phyloP scores from a whole-genome alignment of 2,329 filamentous ascomycete genomes.

The Parascedosporium putredinis region DNA sequence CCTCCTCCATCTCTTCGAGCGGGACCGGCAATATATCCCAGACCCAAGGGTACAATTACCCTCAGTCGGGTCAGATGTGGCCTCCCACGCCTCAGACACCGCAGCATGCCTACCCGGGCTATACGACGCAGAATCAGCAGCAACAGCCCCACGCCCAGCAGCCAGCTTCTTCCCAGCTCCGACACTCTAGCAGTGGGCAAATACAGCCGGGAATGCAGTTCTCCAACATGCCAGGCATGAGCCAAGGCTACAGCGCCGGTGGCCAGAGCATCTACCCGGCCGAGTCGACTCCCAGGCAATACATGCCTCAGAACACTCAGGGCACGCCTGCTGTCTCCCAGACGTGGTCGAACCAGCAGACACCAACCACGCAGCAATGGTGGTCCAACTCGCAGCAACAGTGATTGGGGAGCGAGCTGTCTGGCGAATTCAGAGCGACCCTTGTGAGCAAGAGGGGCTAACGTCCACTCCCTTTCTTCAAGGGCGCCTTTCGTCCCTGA shows the following conservation, averaged over 20 bases:
- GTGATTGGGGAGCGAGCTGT: background rate
- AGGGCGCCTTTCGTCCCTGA: background rate
- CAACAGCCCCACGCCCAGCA: slow-evolving; percentile 40
- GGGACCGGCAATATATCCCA: slow-evolving; percentile 42
- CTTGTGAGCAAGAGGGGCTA: background rate
- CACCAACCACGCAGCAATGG: slow-evolving; percentile 45
- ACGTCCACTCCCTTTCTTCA: background rate
- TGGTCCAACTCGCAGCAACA: slow-evolving; percentile 41
- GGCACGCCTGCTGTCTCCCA: slow-evolving; percentile 39
- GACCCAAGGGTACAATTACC: slow-evolving; percentile 50
- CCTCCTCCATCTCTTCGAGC: slow-evolving; percentile 38
- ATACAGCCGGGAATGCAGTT: slow-evolving; percentile 52
- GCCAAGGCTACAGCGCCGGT: slow-evolving; percentile 40
- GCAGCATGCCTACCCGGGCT: slow-evolving; percentile 43
- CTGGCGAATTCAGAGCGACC: too few relatives aligned
- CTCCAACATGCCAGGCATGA: slow-evolving; percentile 50
- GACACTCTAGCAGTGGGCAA: slow-evolving; percentile 44
- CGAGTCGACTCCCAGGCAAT: slow-evolving; percentile 54
- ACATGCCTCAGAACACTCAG: slow-evolving; percentile 54
- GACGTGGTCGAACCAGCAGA: slow-evolving; percentile 49
- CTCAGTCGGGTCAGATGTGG: slow-evolving; percentile 53
- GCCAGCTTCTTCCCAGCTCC: slow-evolving; percentile 49
- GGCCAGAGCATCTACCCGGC: slow-evolving; percentile 49
- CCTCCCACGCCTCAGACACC: slow-evolving; percentile 54
- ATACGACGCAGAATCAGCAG: slow-evolving; percentile 42